Percentiles rank a stretch among this genome's conserved stretches.
phyloP scores from a whole-genome alignment of 345 rosid species.

The Eucalyptus camaldulensis region DNA sequence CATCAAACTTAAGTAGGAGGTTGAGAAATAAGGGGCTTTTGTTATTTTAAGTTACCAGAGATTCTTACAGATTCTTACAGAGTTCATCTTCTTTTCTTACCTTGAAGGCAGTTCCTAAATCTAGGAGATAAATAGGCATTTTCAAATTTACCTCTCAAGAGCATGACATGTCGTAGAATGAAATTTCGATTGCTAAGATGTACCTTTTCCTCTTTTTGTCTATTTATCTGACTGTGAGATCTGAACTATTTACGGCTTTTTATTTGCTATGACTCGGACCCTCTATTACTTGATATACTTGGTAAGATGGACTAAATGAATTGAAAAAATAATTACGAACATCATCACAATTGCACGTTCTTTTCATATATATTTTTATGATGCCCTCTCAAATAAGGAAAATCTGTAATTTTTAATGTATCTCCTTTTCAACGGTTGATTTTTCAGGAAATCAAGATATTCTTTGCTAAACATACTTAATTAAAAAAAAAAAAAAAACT shows the following conservation, averaged over 20 bases:
- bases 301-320: neutral
- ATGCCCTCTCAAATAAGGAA: neutral
- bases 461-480: neutral
- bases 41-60: neutral
- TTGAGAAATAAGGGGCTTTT: neutral
- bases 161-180: neutral
- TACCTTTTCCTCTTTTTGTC: neutral
- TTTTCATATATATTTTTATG: rapidly evolving
- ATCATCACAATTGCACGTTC: rapidly evolving
- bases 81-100: neutral
- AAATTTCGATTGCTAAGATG: neutral
- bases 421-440: neutral
- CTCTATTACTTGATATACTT: neutral
- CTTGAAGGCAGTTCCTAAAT: neutral
- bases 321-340: neutral
- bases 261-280: rapidly evolving
- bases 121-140: neutral
- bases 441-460: neutral
- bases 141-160: neutral
- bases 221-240: rapidly evolving
- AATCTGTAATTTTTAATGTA: neutral
- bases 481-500: neutral
- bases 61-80: neutral
- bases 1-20: neutral
- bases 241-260: rapidly evolving